These are phyloP conservation scores for Phoma sp. DNA, from an alignment of 2,329 filamentous ascomycete genomes.

Conservation along the genomic window DNA sequence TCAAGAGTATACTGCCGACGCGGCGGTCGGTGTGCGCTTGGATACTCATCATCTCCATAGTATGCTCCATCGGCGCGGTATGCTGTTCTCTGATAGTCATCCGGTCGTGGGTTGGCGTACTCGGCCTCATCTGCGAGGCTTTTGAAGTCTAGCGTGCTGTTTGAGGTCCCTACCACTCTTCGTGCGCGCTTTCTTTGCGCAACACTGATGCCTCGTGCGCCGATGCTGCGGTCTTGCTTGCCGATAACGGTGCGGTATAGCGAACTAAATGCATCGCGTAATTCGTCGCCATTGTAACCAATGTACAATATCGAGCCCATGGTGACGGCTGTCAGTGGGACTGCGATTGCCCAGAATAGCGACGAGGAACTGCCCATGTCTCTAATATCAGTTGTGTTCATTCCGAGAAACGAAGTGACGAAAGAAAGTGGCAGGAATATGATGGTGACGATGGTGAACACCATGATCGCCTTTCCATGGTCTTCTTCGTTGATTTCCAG, in stretches of 20 bases:
- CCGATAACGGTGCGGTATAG: slow-evolving; percentile 26
- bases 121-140: slow-evolving; percentile 32
- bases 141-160: slow-evolving; percentile 21
- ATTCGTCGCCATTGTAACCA: slow-evolving; percentile 39
- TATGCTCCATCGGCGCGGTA: neutral
- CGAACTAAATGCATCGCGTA: slow-evolving; percentile 23
- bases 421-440: slow-evolving; percentile 55
- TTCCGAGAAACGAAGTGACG: slow-evolving; percentile 52
- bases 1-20: neutral
- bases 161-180: slow-evolving; percentile 9
- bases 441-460: slow-evolving; percentile 54
- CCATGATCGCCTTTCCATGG: slow-evolving; percentile 53
- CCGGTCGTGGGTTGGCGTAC: slow-evolving; percentile 25
- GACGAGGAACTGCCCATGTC: slow-evolving; percentile 49
- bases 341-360: slow-evolving; percentile 49
- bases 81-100: neutral
- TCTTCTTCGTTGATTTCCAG: slow-evolving; percentile 46
- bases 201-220: slow-evolving; percentile 32
- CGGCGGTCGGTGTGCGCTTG: neutral
- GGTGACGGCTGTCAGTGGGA: slow-evolving; percentile 37
- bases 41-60: neutral
- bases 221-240: slow-evolving; percentile 20
- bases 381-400: slow-evolving; percentile 51
- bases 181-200: slow-evolving; percentile 32
- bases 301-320: slow-evolving; percentile 35